Base-by-base conservation (phyloP, 176 grass and related monocot species). In the Musa schizocarpa region DNA sequence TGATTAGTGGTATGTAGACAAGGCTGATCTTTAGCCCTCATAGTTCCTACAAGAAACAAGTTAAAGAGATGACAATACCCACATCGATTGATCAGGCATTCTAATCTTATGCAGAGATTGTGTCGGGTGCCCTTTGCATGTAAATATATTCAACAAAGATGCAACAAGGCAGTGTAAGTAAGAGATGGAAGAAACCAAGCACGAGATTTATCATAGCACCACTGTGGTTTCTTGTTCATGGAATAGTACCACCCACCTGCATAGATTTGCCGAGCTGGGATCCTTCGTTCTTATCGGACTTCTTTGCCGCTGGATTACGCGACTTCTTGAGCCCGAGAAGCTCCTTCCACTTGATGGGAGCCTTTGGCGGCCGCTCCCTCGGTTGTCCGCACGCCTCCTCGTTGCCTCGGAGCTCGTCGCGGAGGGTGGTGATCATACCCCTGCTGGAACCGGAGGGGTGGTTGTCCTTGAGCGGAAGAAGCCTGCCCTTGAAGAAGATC, bases 401-500 rank as follows among this genome's bases (percentile, higher is more conserved):
- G 56, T 80, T 79, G 13, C 27, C 53, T n/a, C 82, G 85, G 4
- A 99, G 90, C 76, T 99, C 95, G 50, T 99, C 95, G 48, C 67
- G 55, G 61, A 77, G 75, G 25, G 75, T 77, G 16, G 75, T 77
- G 22, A 57, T 6, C 13, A 57, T 16, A 12, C 58, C 48, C 4
- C 55, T n/a, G 22, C 29, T n/a, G 53, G 29, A 73, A 58, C 82
- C 54, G 12, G 4, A 71, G 54, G 1, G 73, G 54, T 34, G 1
- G 56, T 50, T 72, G 73, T 92, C 87, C 70, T 78, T 72, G 87
- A 92, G 90, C 34, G 90, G 90, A 52, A 99, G 84, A 72, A 99
- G 80, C 48, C 86, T 79, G 57, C 95, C 95, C 87, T 99, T 94
- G 84, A 76, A 94, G 88, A 99, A 83, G 51, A 99, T 84, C 86